Percentiles rank a stretch among this genome's conserved stretches.
phyloP scores from a whole-genome alignment of 768 basidiomycete species.

The Lactarius vividus region DNA sequence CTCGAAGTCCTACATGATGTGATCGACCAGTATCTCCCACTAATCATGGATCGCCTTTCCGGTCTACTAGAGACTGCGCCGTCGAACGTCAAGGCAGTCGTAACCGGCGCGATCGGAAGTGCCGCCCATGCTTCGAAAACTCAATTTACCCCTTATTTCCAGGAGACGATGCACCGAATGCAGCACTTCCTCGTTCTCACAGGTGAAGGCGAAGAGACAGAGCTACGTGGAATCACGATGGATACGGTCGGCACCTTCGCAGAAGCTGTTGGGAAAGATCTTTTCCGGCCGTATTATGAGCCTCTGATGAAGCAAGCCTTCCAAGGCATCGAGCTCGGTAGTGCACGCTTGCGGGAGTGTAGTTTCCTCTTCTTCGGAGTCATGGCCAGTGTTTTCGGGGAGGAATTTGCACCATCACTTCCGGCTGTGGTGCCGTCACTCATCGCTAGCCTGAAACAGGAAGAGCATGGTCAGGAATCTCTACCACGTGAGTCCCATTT shows the following conservation, averaged over 20 bases:
- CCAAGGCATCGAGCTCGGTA: constrained; percentile 82
- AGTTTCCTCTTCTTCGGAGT: constrained; percentile 98
- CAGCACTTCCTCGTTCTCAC: constrained; percentile 84
- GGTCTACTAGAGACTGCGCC: constrained; percentile 85
- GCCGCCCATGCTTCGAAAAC: constrained; percentile 95
- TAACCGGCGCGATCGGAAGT: constrained; percentile 96
- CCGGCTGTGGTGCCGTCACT: constrained; percentile 84
- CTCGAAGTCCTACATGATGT: constrained; percentile 91
- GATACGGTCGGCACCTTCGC: constrained; percentile 99
- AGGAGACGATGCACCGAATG: constrained; percentile 83
- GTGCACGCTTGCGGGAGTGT: constrained; percentile 87
- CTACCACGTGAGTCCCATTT: constrained; percentile 20
- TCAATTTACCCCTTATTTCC: constrained; percentile 91
- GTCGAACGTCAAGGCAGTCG: constrained; percentile 85
- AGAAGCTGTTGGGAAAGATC: constrained; percentile 91
- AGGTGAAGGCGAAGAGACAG: constrained; percentile 87
- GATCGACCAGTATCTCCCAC: constrained; percentile 86
- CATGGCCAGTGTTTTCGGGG: constrained; percentile 95
- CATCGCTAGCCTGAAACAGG: constrained; percentile 76
- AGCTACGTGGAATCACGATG: constrained; percentile 95
- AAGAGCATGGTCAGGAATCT: constrained; percentile 70
- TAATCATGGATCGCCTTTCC: constrained; percentile 93
- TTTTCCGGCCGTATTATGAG: constrained; percentile 94
- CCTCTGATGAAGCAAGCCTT: constrained; percentile 96
- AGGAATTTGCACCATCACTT: constrained; percentile 89